Percentiles rank a stretch among this genome's conserved stretches.
These are phyloP conservation scores for Remersonia thermophila DNA, from an alignment of 2,329 filamentous ascomycete genomes.

Conservation along the genomic window DNA sequence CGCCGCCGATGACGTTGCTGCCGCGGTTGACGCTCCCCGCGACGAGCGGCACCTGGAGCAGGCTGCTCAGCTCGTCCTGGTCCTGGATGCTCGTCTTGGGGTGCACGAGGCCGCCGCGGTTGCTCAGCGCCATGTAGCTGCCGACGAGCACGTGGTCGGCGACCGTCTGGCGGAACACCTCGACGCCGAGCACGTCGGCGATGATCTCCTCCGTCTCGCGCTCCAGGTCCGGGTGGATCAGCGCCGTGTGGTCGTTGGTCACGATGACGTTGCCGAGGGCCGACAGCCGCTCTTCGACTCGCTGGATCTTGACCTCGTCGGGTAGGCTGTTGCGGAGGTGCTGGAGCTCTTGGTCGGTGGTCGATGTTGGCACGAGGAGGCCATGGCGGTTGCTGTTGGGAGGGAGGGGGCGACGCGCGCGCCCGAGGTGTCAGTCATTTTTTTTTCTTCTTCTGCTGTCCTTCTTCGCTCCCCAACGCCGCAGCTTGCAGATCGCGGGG, in stretches of 20 bases:
- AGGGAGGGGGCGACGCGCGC: too few species aligned
- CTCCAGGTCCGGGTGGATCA: constrained; percentile 92
- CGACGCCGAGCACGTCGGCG: constrained; percentile 80
- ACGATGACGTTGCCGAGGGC: constrained; percentile 96
- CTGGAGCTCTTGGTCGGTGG: constrained; percentile 95
- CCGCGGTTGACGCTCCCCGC: constrained; percentile 90
- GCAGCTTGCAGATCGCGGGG: not conserved
- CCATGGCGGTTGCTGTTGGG: constrained; percentile 81
- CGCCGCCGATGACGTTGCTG: constrained; percentile 86
- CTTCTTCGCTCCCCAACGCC: not conserved
- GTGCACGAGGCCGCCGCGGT: constrained; percentile 93
- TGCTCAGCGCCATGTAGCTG: constrained; percentile 90
- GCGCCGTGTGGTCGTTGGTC: constrained; percentile 89
- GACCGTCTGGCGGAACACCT: constrained; percentile 88
- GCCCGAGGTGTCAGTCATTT: constrained; percentile 5
- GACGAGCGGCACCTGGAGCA: constrained; percentile 91
- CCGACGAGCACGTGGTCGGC: constrained; percentile 95
- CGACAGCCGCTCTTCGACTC: constrained; percentile 92
- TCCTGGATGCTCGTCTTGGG: constrained; percentile 95
- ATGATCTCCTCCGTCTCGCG: constrained; percentile 98
- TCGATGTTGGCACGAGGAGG: constrained; percentile 88
- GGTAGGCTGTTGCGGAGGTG: constrained; percentile 92
- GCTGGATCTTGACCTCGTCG: constrained; percentile 83
- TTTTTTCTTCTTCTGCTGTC: not conserved
- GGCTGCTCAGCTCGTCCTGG: constrained; percentile 87